Evolutionary conservation across 331 rosid genomes (phyloP).

Genomic region (Saraca asoca): DNA sequence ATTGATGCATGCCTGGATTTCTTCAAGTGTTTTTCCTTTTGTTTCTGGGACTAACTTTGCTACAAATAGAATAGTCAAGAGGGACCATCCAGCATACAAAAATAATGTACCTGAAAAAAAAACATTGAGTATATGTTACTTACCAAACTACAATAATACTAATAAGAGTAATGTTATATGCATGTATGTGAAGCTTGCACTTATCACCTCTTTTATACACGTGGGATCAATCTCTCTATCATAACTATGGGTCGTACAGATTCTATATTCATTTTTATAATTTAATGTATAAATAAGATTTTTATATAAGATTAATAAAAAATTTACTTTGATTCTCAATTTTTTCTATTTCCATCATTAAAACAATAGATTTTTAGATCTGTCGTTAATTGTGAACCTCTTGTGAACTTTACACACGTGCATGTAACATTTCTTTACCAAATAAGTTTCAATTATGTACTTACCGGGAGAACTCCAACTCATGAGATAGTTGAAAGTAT

Average conservation of each 20-base stretch:
- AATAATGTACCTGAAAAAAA: constrained; percentile 61
- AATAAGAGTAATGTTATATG: not conserved
- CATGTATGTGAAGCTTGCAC: no score
- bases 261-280: no score
- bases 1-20: constrained; percentile 64
- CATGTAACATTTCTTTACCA: no score
- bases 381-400: no score
- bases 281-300: no score
- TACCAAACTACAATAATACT: constrained; percentile 6
- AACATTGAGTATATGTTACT: constrained; percentile 6
- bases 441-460: not conserved
- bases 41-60: constrained; percentile 78
- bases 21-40: constrained; percentile 88
- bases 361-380: not conserved
- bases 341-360: no score
- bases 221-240: no score
- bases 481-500: constrained; percentile 51
- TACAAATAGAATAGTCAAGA: constrained; percentile 60
- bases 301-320: no score
- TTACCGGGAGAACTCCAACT: constrained; percentile 53
- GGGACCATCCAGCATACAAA: constrained; percentile 60
- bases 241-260: no score
- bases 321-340: no score
- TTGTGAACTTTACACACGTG: no score
- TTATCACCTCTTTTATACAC: no score